Evolutionary conservation across 2,329 filamentous ascomycete genomes (phyloP).

Genomic region (Calonectria pseudoturangicola): DNA sequence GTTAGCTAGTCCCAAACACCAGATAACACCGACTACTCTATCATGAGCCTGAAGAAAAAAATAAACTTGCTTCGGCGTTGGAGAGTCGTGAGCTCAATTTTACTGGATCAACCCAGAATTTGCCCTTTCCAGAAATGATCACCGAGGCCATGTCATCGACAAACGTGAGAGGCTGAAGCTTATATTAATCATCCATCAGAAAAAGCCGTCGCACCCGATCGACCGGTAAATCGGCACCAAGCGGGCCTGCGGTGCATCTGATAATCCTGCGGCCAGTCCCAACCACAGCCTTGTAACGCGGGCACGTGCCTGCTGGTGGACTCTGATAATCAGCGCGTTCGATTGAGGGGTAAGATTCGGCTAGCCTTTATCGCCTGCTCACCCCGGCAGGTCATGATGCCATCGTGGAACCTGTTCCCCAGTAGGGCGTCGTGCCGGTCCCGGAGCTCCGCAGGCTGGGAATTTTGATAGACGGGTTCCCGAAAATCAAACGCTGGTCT

Average conservation of each 20-base stretch:
- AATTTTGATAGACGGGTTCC: background rate
- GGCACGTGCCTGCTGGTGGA: background rate
- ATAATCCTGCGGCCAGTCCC: background rate
- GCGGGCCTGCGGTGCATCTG: background rate
- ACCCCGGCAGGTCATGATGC: background rate
- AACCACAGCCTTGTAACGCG: background rate
- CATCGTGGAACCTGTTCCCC: background rate
- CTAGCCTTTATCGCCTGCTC: background rate
- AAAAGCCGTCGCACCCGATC: background rate
- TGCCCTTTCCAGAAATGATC: too few relatives aligned
- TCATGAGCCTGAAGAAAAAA: too few relatives aligned
- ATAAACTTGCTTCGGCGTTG: too few relatives aligned
- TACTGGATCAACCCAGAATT: too few relatives aligned
- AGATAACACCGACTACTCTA: too few relatives aligned
- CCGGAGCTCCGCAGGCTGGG: background rate
- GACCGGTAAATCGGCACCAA: background rate
- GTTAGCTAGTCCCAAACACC: too few relatives aligned
- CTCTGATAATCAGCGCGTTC: background rate
- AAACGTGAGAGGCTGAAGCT: background rate
- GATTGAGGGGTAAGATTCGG: background rate
- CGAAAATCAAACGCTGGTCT: background rate
- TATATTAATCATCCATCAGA: background rate
- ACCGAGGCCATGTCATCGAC: too few relatives aligned
- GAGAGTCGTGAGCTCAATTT: too few relatives aligned
- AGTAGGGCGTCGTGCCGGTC: background rate